Base-by-base conservation (phyloP, 495 filamentous ascomycete genomes). In the Aspergillus sclerotioniger region DNA sequence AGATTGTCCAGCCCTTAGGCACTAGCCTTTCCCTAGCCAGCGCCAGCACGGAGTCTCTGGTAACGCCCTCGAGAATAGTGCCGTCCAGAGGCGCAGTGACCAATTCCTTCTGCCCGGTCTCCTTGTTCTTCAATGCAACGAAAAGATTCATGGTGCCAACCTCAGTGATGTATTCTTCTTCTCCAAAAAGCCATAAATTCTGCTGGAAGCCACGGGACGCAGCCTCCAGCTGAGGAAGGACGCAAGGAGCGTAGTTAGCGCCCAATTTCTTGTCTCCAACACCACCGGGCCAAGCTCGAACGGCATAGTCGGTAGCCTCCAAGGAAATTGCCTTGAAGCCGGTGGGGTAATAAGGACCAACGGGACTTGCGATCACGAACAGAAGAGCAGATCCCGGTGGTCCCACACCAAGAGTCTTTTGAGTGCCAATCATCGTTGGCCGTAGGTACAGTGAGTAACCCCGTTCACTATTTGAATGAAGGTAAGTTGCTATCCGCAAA, bases 71-170 rank as follows among this genome's bases (percentile, higher is more conserved):
- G 29, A 98, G 81, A 60, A 98, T 98, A n/a, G 91, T 98, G 28
- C 95, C 94, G 70, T 98, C 94, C 19, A 98, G 79, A 53, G 94
- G 93, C 49, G 93, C 90, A 16, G 94, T 98, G 59, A 96, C 71
- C 15, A 98, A 80, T 77, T 95, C 90, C 68, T 91, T 92, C 80
- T 89, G 81, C 3, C 93, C 94, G 19, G 88, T 91, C 65, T 89
- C 81, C 77, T 88, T 89, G 74, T 91, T 84, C 71, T 81, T 82
- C 60, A 96, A 69, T 12, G 88, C 90, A 8, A 87, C 83, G 67
- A 98, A 98, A 58, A 98, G 83, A 72, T 98, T 98, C 94, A 98
- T 98, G 32, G 95, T 96, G 54, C 94, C 94, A 32, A 94, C 94
- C 74, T 98, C 94, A 32, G 95, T 98, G 35, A 96, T 85, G 65